Evolutionary conservation across 345 rosid species (phyloP).

Genomic region (Microcos paniculata): DNA sequence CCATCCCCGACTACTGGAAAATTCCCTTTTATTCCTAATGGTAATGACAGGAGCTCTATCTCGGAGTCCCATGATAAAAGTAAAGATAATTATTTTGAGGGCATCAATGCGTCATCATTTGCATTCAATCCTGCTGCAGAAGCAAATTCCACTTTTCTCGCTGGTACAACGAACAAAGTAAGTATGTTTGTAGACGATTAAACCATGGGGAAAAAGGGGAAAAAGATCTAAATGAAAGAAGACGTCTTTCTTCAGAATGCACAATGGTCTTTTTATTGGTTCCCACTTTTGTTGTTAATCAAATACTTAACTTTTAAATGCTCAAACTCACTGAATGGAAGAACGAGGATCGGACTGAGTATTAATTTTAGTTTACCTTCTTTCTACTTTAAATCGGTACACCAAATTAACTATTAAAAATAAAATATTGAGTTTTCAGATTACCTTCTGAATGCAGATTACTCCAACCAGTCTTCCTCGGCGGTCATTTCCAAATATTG

Average conservation of each 20-base stretch:
- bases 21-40: constrained; percentile 58
- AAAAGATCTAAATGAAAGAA: neutral
- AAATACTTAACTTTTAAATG: neutral
- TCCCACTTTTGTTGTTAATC: neutral
- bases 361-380: neutral
- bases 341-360: neutral
- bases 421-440: too few species aligned
- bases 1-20: constrained; percentile 94
- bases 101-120: constrained; percentile 58
- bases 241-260: neutral
- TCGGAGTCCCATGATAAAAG: constrained; percentile 45
- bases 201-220: neutral
- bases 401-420: neutral
- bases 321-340: neutral
- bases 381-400: neutral
- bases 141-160: constrained; percentile 48
- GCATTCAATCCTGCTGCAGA: constrained; percentile 71
- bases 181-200: constrained; percentile 11
- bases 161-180: constrained; percentile 45
- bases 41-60: constrained; percentile 30
- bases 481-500: neutral
- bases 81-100: constrained; percentile 63
- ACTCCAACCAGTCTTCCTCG: neutral
- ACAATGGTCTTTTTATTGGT: neutral
- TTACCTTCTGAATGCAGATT: neutral